Evolutionary conservation across 169 alveolate species (phyloP).

Genomic region (Plasmodium cynomolgi): DNA sequence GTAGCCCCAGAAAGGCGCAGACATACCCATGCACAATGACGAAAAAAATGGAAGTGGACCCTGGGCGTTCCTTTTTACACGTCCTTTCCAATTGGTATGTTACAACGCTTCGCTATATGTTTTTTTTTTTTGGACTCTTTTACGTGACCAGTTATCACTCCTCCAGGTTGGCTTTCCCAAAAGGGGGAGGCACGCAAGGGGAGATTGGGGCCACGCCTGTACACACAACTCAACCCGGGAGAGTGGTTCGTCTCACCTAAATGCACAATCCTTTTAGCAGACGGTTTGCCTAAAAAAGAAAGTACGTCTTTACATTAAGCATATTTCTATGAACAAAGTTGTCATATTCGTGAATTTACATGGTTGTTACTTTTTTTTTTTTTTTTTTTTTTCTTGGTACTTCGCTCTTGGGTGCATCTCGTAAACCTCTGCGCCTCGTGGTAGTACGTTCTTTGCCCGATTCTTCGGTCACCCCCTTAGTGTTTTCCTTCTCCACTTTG

Average conservation of each 20-base stretch:
- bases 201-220: not conserved
- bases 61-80: not conserved
- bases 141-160: not conserved
- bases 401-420: not conserved
- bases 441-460: not conserved
- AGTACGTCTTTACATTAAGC: conserved; percentile 10
- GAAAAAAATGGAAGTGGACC: not conserved
- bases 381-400: not conserved
- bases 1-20: not conserved
- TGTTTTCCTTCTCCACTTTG: not conserved
- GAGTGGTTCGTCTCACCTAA: not conserved
- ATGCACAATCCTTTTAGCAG: conserved; percentile 19
- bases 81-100: not conserved
- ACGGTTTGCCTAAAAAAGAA: conserved; percentile 38
- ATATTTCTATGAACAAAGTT: not conserved
- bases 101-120: not conserved
- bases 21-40: not conserved
- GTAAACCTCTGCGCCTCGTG: not conserved
- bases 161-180: not conserved
- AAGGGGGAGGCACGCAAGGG: not conserved
- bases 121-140: not conserved
- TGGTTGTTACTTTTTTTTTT: not conserved
- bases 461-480: not conserved
- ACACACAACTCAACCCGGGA: not conserved
- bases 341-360: not conserved